Evolutionary conservation across 2,329 filamentous ascomycete genomes (phyloP).

Genomic region (Cercospora sp.): DNA sequence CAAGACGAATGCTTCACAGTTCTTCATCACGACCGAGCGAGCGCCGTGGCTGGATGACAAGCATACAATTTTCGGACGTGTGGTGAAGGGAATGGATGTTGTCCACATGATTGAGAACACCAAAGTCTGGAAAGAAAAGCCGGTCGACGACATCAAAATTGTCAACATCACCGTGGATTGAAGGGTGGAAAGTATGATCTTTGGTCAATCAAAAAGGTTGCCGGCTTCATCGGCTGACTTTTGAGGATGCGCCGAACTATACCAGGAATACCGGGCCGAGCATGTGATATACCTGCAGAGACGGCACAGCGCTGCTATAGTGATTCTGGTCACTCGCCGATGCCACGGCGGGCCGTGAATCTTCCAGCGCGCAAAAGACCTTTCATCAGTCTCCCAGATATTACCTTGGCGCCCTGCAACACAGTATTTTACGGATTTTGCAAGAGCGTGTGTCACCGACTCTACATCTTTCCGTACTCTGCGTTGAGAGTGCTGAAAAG

Average conservation of each 20-base stretch:
- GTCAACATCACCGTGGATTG: slow-evolving; percentile 65
- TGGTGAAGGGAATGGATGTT: slow-evolving; percentile 86
- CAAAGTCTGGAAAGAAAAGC: slow-evolving; percentile 86
- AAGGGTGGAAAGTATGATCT: not conserved
- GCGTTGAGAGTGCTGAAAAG: no score
- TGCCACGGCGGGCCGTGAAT: not conserved
- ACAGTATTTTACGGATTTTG: no score
- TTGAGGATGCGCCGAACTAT: not conserved
- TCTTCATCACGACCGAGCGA: slow-evolving; percentile 98
- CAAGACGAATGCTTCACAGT: slow-evolving; percentile 93
- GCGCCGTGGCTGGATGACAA: slow-evolving; percentile 95
- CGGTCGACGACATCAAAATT: slow-evolving; percentile 96
- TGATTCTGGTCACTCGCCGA: no score
- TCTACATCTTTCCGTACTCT: no score
- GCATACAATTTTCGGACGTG: slow-evolving; percentile 93
- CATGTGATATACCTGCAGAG: not conserved
- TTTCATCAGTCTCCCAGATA: not conserved
- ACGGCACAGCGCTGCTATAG: not conserved
- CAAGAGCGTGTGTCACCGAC: no score
- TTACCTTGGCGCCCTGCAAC: no score
- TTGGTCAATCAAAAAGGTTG: not conserved
- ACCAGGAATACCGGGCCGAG: not conserved
- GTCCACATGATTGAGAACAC: slow-evolving; percentile 94
- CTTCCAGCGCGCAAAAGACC: not conserved
- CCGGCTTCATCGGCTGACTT: not conserved